Base-by-base conservation (phyloP, 2,329 filamentous ascomycete species). In the Furcasterigmium sp. region DNA sequence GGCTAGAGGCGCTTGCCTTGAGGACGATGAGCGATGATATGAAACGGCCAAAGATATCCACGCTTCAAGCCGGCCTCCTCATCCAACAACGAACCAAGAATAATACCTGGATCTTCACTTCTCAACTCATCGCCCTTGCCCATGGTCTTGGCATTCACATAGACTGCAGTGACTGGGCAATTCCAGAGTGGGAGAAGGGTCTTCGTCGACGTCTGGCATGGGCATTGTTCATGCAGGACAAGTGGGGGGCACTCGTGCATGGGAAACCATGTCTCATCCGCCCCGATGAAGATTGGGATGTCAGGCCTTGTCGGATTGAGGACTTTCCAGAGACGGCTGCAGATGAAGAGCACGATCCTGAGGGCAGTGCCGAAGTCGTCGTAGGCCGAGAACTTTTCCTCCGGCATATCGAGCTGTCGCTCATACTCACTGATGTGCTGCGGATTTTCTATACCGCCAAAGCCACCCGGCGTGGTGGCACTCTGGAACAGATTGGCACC, bases 141-240 rank as follows among this genome's bases (percentile, higher is more conserved):
- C 76, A 82, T 52, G 73, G 78, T 26, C 64, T 82, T 1, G 78
- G 78, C 0, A 62, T 82, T 10, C 76, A 82, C 42, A 65, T 82
- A 2, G 80, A 85, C 53, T 81, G 78, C 48, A 73, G 75, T 0
- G 59, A 66, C 17, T 85, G 82, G 82, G 70, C 73, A 10, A 75
- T 85, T 34, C 80, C 80, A 2, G 60, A 64, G 1, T 84, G 80
- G 79, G 82, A 85, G 52, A 72, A 77, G 42, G 76, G 79, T 0
- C 62, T 84, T 15, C 66, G 82, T 13, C 76, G 78, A 52, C 65
- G 82, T 13, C 61, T 85, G 1, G 79, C 76, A 0, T 85, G 82
- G 81, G 80, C 74, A 2, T 58, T 83, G 1, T 84, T 75, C 48
- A 79, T 82, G 68, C 80, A 84, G 54, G 81, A 85, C 49, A 80